A percentile compares a stretch with the other conserved stretches of the same genome.
Evolutionary conservation across 2,329 filamentous ascomycete genomes (phyloP).

Genomic region (Arthrobotrys musiformis): DNA sequence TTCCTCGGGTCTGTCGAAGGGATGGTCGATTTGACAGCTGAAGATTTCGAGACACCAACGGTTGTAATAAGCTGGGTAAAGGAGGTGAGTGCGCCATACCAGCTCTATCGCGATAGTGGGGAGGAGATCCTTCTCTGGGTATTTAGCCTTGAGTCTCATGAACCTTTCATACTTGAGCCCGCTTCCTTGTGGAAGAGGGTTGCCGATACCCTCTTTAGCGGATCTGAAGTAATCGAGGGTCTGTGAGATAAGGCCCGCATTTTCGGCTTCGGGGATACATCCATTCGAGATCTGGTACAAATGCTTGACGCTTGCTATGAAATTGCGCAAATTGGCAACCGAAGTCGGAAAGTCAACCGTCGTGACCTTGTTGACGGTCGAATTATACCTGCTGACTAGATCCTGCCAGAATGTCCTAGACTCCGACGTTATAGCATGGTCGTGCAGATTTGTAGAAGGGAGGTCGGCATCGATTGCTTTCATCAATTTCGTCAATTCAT

Average conservation of each 20-base stretch:
- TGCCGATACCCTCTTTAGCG: neutral
- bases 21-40: slow-evolving; percentile 29
- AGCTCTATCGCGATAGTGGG: slow-evolving; percentile 44
- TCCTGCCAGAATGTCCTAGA: slow-evolving; percentile 38
- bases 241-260: slow-evolving; percentile 8
- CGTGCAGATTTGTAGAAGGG: slow-evolving; percentile 36
- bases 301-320: slow-evolving; percentile 20
- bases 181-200: slow-evolving; percentile 25
- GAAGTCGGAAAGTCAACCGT: slow-evolving; percentile 38
- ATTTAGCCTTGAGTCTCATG: slow-evolving; percentile 44
- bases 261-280: neutral
- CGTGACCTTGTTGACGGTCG: slow-evolving; percentile 32
- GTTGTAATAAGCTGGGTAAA: slow-evolving; percentile 43
- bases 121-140: slow-evolving; percentile 26
- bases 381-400: slow-evolving; percentile 23
- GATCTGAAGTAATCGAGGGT: slow-evolving; percentile 5
- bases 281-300: slow-evolving; percentile 22
- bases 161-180: slow-evolving; percentile 42
- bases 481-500: slow-evolving; percentile 7
- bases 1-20: slow-evolving; percentile 29
- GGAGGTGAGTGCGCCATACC: slow-evolving; percentile 46
- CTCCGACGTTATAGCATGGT: slow-evolving; percentile 5
- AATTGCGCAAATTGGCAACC: slow-evolving; percentile 39
- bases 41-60: slow-evolving; percentile 44
- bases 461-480: slow-evolving; percentile 26